phyloP scores from a whole-genome alignment of 2,329 filamentous ascomycete species.

The Colletotrichum somersetense region DNA sequence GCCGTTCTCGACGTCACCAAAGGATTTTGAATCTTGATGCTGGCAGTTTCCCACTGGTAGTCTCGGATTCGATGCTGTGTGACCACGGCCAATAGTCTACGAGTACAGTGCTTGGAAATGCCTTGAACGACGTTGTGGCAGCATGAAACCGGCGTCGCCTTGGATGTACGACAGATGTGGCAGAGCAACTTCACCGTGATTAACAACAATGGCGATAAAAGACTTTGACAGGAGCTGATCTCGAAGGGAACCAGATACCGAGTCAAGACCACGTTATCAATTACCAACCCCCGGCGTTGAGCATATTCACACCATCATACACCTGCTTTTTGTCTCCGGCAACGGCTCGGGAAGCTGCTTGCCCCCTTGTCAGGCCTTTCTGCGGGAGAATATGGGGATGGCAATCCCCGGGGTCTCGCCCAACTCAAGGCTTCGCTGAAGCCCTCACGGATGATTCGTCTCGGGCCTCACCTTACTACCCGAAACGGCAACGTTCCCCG shows the following conservation, averaged over 20 bases:
- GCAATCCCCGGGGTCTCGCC: background rate
- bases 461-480: constrained; percentile 24
- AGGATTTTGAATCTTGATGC: too few relatives aligned
- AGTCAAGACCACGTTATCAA: background rate
- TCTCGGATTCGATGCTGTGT: background rate
- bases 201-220: too few relatives aligned
- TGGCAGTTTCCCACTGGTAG: too few relatives aligned
- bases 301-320: background rate
- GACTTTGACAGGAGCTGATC: background rate
- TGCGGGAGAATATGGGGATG: background rate
- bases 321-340: too few relatives aligned
- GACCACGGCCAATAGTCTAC: too few relatives aligned
- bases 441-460: constrained; percentile 8
- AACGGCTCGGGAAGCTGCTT: background rate
- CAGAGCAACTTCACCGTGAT: too few relatives aligned
- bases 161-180: too few relatives aligned
- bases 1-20: too few relatives aligned
- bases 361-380: background rate
- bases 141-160: too few relatives aligned
- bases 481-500: constrained; percentile 16
- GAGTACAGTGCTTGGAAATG: too few relatives aligned
- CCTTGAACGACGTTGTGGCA: too few relatives aligned
- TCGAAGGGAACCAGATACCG: background rate
- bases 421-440: constrained; percentile 11
- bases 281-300: background rate